Evolutionary conservation across 169 alveolate genomes (phyloP), one percentile per base, ranked within the genome.

Genomic region (Cryptosporidium felis): DNA sequence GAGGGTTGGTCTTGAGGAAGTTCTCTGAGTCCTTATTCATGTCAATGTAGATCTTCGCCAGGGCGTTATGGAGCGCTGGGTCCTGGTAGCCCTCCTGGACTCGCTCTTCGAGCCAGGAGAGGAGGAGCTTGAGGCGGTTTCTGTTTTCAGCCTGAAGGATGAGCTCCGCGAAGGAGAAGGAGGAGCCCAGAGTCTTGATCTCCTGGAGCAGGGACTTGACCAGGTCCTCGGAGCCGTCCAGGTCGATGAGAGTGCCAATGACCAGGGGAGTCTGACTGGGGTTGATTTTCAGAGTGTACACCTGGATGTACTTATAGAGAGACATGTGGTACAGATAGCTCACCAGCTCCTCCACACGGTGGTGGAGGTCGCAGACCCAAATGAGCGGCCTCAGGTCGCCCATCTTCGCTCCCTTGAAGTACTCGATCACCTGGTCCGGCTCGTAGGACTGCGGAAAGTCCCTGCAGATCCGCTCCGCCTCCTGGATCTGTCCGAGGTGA

Each of bases 331-430:
- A 97, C 65, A 98, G 93, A 91, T 97, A 97, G 89, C 96, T 97
- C 0, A 99, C 96, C 62, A 98, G 94, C 92, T 98, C 99, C 82
- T 95, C 98, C 40, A 97, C 96, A 80, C 91, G 97, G 82, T 97
- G 98, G 90, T 97, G 99, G 81, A 96, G 94, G 91, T 98, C 99
- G 91, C 99, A 98, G 38, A 98, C 97, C 91, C 96, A 97, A 44
- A 98, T 97, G 62, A 98, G 92, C 5, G 99, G 99, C 80, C 99
- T 95, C 30, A 99, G 99, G 85, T 97, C 99, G 14, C 96, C 95
- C 82, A 98, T 92, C 89, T 95, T 95, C 65, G 96, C 95, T 45
- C 95, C 98, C 93, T 96, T 97, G 90, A 97, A 92, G 91, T 95
- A 95, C 80, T 98, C 99, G 91, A 96, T 97, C 46, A 97, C 99